Base-by-base conservation (phyloP, 2,329 filamentous ascomycete genomes). In the Colletotrichum sp. region DNA sequence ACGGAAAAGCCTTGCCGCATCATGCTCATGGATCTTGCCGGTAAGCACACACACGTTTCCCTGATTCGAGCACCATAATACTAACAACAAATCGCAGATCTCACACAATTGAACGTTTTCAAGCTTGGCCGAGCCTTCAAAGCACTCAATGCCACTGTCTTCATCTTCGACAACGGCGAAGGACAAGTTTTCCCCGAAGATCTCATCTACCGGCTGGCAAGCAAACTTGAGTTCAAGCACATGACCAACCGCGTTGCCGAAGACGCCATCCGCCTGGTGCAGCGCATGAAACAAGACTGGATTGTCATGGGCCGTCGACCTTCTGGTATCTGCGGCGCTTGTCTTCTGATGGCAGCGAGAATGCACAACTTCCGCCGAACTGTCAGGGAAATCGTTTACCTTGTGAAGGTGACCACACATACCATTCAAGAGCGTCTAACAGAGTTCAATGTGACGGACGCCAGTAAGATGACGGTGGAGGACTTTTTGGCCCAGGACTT, bases 301-400 rank as follows among this genome's bases (percentile, higher is more conserved):
- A 98, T 99, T 92, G 94, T 96, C 63, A 95, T 96, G 82, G 97
- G 97, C 80, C 94, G 97, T 81, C 93, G 97, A 55, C 97, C 97
- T 19, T 96, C 96, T 8, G 97, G 97, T 79, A 93, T 98, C 71
- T 98, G 96, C 83, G 97, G 97, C 77, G 97, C 97, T 15, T 98
- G 96, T 79, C 90, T 99, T 64, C 94, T 99, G 77, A 93, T 99
- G 83, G 97, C 97, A 8, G 96, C 97, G 11, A 94, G 97, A 68
- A 98, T 98, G 94, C 98, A 98, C 90, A 98, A 98, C 84, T 99
- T 98, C 82, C 94, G 96, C 60, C 93, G 97, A 22, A 98, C 96
- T 0, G 93, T 98, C 15, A 92, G 96, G 34, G 97, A 99, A 85
- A 94, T 99, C 11, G 96, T 98, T n/a, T 98, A 98, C 83, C 95